Evolutionary conservation across 306 rosid genomes (phyloP).

Genomic region (Cucurbita ficifolia): DNA sequence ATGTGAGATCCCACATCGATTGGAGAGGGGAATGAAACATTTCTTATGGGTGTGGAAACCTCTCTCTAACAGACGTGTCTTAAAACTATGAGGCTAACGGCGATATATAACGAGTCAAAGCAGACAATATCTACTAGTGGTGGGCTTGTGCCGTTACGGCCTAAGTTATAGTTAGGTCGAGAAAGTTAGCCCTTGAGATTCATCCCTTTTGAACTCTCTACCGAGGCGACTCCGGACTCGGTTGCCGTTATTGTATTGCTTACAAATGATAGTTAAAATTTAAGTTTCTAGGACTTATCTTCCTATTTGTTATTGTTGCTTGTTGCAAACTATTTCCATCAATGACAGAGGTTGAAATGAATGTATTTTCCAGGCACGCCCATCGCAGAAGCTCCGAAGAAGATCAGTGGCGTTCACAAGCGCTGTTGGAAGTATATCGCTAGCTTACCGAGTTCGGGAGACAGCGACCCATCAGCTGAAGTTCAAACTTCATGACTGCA

Average conservation of each 20-base stretch:
- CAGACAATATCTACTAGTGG: too few species aligned
- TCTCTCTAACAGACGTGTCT: too few species aligned
- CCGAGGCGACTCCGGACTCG: not conserved
- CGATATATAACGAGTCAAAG: too few species aligned
- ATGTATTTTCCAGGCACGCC: slow-evolving; percentile 50
- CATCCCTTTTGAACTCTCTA: not conserved
- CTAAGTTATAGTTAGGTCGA: not conserved
- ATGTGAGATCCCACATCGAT: too few species aligned
- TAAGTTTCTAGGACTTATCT: not conserved
- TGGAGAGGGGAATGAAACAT: too few species aligned
- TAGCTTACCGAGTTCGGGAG: slow-evolving; percentile 24
- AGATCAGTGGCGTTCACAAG: slow-evolving; percentile 94
- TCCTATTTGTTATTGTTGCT: not conserved
- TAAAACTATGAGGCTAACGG: too few species aligned
- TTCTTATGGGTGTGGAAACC: too few species aligned
- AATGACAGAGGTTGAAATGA: not conserved
- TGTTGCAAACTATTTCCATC: not conserved
- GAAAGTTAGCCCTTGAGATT: not conserved
- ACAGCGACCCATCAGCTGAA: slow-evolving; percentile 33
- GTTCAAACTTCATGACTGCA: slow-evolving; percentile 22
- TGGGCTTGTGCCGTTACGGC: not conserved
- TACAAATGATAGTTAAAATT: not conserved
- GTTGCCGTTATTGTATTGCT: not conserved
- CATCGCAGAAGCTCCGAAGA: slow-evolving; percentile 57
- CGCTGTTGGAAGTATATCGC: slow-evolving; percentile 89